phyloP scores from a whole-genome alignment of 306 rosid species.

The Senna tora region DNA sequence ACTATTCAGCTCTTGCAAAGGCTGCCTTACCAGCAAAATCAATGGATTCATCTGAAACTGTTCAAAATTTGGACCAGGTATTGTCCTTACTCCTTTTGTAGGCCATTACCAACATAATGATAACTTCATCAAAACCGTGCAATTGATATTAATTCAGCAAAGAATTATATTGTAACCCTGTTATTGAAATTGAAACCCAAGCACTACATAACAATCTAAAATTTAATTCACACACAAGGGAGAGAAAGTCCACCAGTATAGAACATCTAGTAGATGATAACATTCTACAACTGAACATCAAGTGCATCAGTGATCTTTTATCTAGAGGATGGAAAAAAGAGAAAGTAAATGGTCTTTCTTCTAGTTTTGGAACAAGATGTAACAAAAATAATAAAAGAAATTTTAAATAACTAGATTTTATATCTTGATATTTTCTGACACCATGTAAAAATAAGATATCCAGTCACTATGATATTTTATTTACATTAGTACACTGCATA shows the following conservation, averaged over 20 bases:
- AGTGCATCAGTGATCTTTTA: no score
- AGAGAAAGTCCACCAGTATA: no score
- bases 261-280: no score
- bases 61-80: slow-evolving; percentile 87
- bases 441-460: slow-evolving; percentile 7
- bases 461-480: slow-evolving; percentile 20
- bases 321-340: no score
- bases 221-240: background rate
- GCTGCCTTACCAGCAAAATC: slow-evolving; percentile 78
- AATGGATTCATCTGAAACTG: slow-evolving; percentile 78
- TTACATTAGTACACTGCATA: background rate
- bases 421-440: slow-evolving; percentile 13
- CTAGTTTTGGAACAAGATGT: slow-evolving; percentile 10
- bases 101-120: slow-evolving; percentile 33
- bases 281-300: no score
- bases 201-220: slow-evolving; percentile 6
- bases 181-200: background rate
- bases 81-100: slow-evolving; percentile 10
- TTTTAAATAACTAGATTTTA: slow-evolving; percentile 22
- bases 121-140: slow-evolving; percentile 25
- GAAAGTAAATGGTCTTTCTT: slow-evolving; percentile 3
- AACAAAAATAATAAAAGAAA: slow-evolving; percentile 15
- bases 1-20: slow-evolving; percentile 86
- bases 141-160: slow-evolving; percentile 22
- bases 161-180: slow-evolving; percentile 13